Evolutionary conservation across 2,329 filamentous ascomycete species (phyloP).

Genomic region (Lasiodiplodia gonubiensis): DNA sequence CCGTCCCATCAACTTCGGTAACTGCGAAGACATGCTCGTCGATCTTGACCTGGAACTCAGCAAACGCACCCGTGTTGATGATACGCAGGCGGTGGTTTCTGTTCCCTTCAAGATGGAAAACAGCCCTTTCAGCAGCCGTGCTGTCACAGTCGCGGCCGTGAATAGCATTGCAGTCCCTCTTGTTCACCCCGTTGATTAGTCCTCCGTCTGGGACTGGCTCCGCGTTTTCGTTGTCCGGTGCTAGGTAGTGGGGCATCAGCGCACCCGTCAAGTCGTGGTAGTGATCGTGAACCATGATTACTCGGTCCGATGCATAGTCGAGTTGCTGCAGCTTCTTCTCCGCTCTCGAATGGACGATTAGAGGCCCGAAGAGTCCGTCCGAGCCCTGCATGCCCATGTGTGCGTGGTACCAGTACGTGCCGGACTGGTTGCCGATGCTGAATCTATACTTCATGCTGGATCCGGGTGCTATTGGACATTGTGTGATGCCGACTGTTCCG

Average conservation of each 20-base stretch:
- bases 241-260: constrained; percentile 61
- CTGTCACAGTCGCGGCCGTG: constrained; percentile 46
- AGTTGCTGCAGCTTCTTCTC: constrained; percentile 51
- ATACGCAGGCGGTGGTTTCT: constrained; percentile 74
- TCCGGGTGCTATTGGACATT: constrained; percentile 70
- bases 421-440: constrained; percentile 57
- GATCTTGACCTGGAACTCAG: constrained; percentile 60
- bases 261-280: constrained; percentile 63
- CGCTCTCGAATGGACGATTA: constrained; percentile 63
- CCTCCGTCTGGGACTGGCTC: constrained; percentile 61
- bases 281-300: constrained; percentile 70
- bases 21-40: constrained; percentile 68
- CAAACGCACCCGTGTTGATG: constrained; percentile 75
- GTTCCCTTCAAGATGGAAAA: constrained; percentile 48
- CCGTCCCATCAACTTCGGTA: constrained; percentile 71
- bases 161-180: constrained; percentile 46
- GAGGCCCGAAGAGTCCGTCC: constrained; percentile 68
- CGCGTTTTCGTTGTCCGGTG: constrained; percentile 54
- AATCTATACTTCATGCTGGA: constrained; percentile 72
- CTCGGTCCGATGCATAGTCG: constrained; percentile 59
- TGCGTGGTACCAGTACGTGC: constrained; percentile 82
- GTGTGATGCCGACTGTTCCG: constrained; percentile 67
- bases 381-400: constrained; percentile 72
- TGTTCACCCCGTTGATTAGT: constrained; percentile 50
- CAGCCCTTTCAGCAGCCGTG: constrained; percentile 36